phyloP scores from a whole-genome alignment of 2,329 filamentous ascomycete species.

The Neopestalotiopsis sp. region DNA sequence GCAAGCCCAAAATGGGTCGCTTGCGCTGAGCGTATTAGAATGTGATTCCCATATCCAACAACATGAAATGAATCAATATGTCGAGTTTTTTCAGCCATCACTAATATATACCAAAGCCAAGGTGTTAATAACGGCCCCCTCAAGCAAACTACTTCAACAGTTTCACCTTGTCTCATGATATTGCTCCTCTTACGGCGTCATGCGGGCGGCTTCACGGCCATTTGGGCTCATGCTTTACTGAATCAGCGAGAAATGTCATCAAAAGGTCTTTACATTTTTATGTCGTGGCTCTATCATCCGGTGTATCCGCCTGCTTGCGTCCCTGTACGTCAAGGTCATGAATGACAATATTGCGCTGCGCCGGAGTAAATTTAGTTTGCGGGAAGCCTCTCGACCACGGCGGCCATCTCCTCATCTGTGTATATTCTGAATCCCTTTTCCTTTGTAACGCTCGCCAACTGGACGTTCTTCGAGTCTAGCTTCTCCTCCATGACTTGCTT shows the following conservation, averaged over 20 bases:
- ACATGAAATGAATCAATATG: no score
- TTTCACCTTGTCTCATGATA: no score
- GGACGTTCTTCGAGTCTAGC: conserved; percentile 97
- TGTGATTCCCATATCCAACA: no score
- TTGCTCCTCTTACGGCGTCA: background rate
- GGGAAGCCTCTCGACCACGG: conserved; percentile 83
- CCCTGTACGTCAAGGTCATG: background rate
- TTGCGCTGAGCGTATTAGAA: no score
- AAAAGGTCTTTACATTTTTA: conserved; percentile 13
- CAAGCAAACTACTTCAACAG: no score
- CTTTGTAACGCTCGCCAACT: conserved; percentile 96
- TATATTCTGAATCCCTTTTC: conserved; percentile 99
- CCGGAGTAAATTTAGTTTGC: conserved; percentile 56
- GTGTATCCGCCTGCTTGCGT: background rate
- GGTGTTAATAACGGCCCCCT: no score
- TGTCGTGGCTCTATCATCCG: conserved; percentile 11
- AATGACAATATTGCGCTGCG: background rate
- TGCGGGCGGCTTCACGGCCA: background rate
- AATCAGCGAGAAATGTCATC: background rate
- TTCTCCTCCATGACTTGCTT: conserved; percentile 99
- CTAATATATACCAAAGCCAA: no score
- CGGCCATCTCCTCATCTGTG: conserved; percentile 95
- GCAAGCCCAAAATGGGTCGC: no score
- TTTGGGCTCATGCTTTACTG: background rate
- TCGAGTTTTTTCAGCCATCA: no score